Conservation (phyloP, 805 yeast species). For the Candida piceae region DNA sequence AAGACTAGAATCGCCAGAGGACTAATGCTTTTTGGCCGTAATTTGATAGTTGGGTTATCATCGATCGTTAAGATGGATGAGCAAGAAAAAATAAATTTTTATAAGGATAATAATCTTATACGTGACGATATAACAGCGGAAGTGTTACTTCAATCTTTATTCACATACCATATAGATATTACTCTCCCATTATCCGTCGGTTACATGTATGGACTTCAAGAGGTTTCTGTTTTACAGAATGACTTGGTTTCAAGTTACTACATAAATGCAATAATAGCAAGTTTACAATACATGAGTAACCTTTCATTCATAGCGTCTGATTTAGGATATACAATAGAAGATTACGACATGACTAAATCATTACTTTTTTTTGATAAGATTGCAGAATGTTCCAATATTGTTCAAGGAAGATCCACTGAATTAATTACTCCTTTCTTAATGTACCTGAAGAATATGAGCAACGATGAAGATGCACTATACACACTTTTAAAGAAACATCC, state of each 20-base stretch:
- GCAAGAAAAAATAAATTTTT: conserved; percentile 5
- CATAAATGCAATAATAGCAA: conserved; percentile 7
- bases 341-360: too few relatives aligned
- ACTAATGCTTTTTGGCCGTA: conserved; percentile 18
- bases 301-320: conserved; percentile 9
- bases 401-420: background rate
- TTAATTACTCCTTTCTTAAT: conserved; percentile 8
- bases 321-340: conserved; percentile 1
- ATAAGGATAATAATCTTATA: conserved; percentile 7
- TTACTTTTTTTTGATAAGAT: too few relatives aligned
- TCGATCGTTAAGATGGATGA: conserved; percentile 7
- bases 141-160: conserved; percentile 10
- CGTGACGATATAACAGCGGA: conserved; percentile 10
- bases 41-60: conserved; percentile 18
- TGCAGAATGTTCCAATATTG: background rate
- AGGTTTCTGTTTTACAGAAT: background rate
- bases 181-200: conserved; percentile 10
- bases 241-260: conserved; percentile 2
- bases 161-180: conserved; percentile 8
- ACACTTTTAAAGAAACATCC: conserved; percentile 5
- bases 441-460: conserved; percentile 9
- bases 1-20: conserved; percentile 18
- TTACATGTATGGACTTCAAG: conserved; percentile 2
- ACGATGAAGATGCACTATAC: conserved; percentile 8
- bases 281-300: conserved; percentile 16